Percentiles rank a stretch among this genome's conserved stretches.
Evolutionary conservation across 176 grass and related monocot genomes (phyloP).

Genomic region (Cenchrus fungigraminus): DNA sequence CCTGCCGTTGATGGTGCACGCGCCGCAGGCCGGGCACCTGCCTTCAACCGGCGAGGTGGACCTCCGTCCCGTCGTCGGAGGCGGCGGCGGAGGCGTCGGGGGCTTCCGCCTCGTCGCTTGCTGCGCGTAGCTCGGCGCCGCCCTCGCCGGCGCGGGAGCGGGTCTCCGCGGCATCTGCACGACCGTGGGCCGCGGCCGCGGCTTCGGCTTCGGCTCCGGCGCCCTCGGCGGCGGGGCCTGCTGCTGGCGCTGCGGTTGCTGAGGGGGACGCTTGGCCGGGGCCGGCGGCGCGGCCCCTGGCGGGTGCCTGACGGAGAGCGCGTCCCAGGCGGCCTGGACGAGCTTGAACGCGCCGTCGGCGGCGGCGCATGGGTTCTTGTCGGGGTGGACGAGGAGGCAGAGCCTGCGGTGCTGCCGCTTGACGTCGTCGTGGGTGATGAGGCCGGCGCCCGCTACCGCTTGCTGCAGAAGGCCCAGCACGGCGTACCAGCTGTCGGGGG

Average conservation of each 20-base stretch:
- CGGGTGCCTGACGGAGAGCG: slow-evolving; percentile 17
- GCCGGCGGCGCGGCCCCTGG: neutral
- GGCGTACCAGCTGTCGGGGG: neutral
- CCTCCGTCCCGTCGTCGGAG: neutral
- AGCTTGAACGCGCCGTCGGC: slow-evolving; percentile 27
- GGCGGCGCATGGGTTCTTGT: slow-evolving; percentile 11
- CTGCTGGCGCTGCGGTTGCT: no score
- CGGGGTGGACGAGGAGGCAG: slow-evolving; percentile 28
- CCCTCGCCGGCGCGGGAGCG: neutral
- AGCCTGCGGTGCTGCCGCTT: slow-evolving; percentile 8
- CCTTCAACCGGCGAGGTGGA: neutral
- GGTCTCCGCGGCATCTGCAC: slow-evolving; percentile 5
- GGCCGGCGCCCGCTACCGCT: no score
- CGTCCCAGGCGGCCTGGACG: slow-evolving; percentile 3
- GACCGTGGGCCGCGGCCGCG: neutral
- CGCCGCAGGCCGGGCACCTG: neutral
- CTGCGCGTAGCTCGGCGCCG: neutral
- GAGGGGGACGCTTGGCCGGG: no score
- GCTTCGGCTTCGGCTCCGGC: neutral
- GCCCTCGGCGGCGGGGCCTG: neutral
- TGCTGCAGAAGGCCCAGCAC: neutral
- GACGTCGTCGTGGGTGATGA: neutral
- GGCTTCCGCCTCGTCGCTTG: neutral
- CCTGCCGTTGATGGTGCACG: neutral
- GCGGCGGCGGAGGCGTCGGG: neutral